Conservation (phyloP, 2,329 filamentous ascomycete species). For the Colletotrichum acutatum region DNA sequence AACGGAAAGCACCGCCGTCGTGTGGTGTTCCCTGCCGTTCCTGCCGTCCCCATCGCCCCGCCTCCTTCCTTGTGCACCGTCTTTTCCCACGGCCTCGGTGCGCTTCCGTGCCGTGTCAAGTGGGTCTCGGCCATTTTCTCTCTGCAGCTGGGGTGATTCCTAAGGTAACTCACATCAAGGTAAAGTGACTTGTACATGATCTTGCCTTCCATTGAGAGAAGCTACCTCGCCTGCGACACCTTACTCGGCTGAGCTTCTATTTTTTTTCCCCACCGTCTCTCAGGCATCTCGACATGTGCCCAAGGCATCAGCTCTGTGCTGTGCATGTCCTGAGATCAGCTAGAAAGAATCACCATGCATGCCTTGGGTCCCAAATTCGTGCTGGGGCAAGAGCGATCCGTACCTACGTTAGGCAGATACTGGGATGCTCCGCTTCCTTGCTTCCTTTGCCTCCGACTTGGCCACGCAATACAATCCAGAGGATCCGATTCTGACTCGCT, state of each 20-base stretch:
- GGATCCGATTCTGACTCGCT: conserved; percentile 1
- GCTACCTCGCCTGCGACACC: not conserved
- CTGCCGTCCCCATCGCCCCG: not conserved
- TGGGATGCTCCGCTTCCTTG: not conserved
- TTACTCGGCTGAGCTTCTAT: not conserved
- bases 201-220: not conserved
- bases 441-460: not conserved
- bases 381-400: not conserved
- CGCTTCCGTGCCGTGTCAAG: conserved; percentile 15
- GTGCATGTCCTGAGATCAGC: conserved; percentile 7
- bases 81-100: conserved; percentile 10
- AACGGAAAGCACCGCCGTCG: not conserved
- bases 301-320: not conserved
- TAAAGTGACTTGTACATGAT: not conserved
- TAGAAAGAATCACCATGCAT: not conserved
- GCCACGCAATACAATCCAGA: not conserved
- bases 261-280: not conserved
- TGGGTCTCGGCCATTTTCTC: conserved; percentile 9
- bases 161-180: too few species aligned
- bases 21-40: conserved; percentile 1
- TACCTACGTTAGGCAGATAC: not conserved
- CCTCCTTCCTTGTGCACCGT: not conserved
- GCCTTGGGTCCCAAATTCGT: not conserved
- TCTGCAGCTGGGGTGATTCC: not conserved
- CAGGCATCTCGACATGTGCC: not conserved